Conservation (phyloP, 2,329 filamentous ascomycete species). For the Xylariaceae sp. region DNA sequence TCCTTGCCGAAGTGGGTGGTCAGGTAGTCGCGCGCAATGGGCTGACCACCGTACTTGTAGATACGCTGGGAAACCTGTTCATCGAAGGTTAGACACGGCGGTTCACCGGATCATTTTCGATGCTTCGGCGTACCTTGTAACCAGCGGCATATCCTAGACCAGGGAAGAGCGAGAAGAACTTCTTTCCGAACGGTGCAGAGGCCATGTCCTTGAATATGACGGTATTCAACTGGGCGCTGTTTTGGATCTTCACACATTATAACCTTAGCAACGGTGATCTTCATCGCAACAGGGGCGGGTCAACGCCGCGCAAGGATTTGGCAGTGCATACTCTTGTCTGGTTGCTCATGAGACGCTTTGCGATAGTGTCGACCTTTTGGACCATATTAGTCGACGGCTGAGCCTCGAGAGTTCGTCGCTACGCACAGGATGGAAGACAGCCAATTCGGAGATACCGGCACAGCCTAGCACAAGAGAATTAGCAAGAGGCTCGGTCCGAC, state of each 20-base stretch:
- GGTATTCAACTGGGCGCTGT: conserved; percentile 63
- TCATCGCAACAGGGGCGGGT: background rate
- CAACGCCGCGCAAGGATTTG: background rate
- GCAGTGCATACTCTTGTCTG: conserved; percentile 61
- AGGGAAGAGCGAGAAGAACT: conserved; percentile 94
- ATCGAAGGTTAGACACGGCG: conserved; percentile 6
- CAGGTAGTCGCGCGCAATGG: conserved; percentile 87
- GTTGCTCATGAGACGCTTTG: conserved; percentile 99
- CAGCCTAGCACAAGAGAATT: conserved; percentile 44
- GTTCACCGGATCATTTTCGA: too few relatives aligned
- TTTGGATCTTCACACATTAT: conserved; percentile 20
- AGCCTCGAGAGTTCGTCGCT: conserved; percentile 11
- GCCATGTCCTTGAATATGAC: conserved; percentile 95
- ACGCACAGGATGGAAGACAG: conserved; percentile 64
- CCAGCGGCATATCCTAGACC: conserved; percentile 95
- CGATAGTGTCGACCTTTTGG: conserved; percentile 85
- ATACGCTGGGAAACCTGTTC: conserved; percentile 77
- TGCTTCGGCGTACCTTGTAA: conserved; percentile 64
- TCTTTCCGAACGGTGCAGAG: conserved; percentile 59
- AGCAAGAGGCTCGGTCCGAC: conserved; percentile 2
- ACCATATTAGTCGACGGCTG: conserved; percentile 23
- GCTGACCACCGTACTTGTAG: conserved; percentile 98
- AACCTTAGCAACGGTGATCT: conserved; percentile 10
- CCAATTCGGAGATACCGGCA: conserved; percentile 57
- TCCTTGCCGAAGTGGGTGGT: conserved; percentile 69